phyloP scores from a whole-genome alignment of 805 yeast genomes.

The Jamesozyma hellenica region DNA sequence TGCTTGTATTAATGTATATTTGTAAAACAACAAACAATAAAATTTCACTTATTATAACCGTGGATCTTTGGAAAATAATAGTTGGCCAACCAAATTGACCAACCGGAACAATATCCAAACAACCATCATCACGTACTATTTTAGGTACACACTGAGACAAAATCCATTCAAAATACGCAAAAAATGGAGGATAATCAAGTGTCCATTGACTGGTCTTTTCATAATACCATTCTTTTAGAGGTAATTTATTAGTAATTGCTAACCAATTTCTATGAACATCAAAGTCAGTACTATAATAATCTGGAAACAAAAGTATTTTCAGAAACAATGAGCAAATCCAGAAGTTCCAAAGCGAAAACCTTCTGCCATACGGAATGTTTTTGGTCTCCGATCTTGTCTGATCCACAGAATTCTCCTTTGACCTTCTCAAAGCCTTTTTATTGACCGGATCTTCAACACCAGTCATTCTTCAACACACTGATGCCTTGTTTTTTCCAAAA shows the following conservation, averaged over 20 bases:
- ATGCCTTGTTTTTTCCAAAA: too few relatives aligned
- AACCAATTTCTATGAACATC: constrained; percentile 98
- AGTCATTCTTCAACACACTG: too few relatives aligned
- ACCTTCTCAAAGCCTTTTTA: too few relatives aligned
- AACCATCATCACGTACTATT: constrained; percentile 59
- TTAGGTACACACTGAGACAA: constrained; percentile 63
- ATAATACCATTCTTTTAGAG: constrained; percentile 70
- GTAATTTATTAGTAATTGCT: constrained; percentile 73
- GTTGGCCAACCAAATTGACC: constrained; percentile 75
- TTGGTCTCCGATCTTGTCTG: too few relatives aligned
- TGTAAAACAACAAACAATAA: constrained; percentile 62
- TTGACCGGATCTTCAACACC: too few relatives aligned
- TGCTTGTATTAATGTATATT: constrained; percentile 49
- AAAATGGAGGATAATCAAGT: constrained; percentile 93
- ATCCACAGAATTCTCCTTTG: too few relatives aligned
- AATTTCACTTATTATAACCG: constrained; percentile 72
- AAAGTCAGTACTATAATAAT: constrained; percentile 90
- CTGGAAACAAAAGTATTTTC: constrained; percentile 56
- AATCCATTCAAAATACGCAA: constrained; percentile 88
- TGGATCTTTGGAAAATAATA: constrained; percentile 64
- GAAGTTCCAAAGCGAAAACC: constrained; percentile 50
- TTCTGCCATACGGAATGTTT: too few relatives aligned
- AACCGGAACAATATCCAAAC: constrained; percentile 53
- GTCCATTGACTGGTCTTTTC: constrained; percentile 85
- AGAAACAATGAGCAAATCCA: constrained; percentile 55